Evolutionary conservation across 1,284 basidiomycete species (phyloP), one percentile per base, ranked within the genome.

Genomic region (Apiotrichum gracile): DNA sequence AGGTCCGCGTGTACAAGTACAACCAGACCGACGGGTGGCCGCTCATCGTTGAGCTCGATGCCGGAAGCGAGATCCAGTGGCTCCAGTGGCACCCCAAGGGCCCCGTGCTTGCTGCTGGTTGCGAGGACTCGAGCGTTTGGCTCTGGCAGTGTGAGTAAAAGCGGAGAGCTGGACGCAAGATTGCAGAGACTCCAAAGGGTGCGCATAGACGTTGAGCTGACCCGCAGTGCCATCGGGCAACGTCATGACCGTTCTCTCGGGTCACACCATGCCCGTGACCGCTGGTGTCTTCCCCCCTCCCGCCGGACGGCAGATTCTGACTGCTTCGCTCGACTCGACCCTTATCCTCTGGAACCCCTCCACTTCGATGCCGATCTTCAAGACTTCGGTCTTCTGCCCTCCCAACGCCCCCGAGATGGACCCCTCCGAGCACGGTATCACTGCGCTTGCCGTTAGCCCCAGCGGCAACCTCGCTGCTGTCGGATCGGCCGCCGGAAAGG

Each of bases 11-110:
- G 53, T 99, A 93, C 93, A 78, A 85, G 70, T 80, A 87, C 64
- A 85, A 89, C 26, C 64, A 65, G 47, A 84, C 83, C 14, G 83
- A 85, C 44, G 78, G 85, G 54, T 98, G 94, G 92, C 90, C 92
- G 71, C 93, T 97, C 72, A 77, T 96, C 69, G 91, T 88, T 9
- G 88, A 88, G 70, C 77, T 97, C 46, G 87, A 93, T 66, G 93
- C 92, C 3, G 90, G 91, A 14, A 91, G 96, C 74, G 94, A 99
- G 79, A 85, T 97, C 39, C 58, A 94, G 90, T 97, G 91, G 84
- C 71, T 98, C 47, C 80, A 84, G 76, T 99, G 94, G 94, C 96
- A 99, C 77, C 94, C 96, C 0, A 92, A 86, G 71, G 96, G 93
- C 16, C 78, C 79, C 44, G 87, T 97, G 4, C 80, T 98, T 0